Evolutionary conservation across 1,139 yeast species (phyloP).

Genomic region (Pneumocystis sp.): DNA sequence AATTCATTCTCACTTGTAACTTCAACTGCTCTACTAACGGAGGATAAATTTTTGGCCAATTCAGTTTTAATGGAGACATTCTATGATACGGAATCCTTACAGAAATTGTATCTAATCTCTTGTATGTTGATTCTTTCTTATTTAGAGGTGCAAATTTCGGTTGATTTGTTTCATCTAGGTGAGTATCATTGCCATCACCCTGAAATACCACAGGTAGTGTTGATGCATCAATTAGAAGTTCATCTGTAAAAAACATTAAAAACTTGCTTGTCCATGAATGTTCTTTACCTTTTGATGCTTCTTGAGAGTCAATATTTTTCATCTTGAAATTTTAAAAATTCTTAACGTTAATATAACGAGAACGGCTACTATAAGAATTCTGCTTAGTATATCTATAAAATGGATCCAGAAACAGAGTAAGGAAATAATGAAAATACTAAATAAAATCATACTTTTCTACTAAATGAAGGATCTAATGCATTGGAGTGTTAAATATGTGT

Average conservation of each 20-base stretch:
- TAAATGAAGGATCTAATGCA: not conserved
- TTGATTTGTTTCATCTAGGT: slow-evolving; percentile 74
- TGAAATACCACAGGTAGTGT: slow-evolving; percentile 8
- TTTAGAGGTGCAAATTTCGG: slow-evolving; percentile 75
- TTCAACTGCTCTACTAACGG: slow-evolving; percentile 90
- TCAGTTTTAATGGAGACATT: slow-evolving; percentile 76
- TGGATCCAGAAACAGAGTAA: no score
- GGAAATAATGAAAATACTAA: not conserved
- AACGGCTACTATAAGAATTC: not conserved
- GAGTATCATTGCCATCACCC: slow-evolving; percentile 26
- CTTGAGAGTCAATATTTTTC: not conserved
- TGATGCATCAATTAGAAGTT: slow-evolving; percentile 47
- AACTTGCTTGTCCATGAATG: not conserved
- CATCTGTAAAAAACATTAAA: slow-evolving; percentile 28
- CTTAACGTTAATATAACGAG: not conserved
- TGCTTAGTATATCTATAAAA: no score
- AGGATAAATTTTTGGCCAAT: slow-evolving; percentile 89
- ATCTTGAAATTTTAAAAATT: not conserved
- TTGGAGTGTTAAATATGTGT: not conserved
- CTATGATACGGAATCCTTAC: slow-evolving; percentile 94
- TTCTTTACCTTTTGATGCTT: not conserved
- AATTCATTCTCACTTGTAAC: slow-evolving; percentile 89
- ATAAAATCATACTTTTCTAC: not conserved
- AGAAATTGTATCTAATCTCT: slow-evolving; percentile 71
- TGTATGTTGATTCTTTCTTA: slow-evolving; percentile 40